Percentiles rank a stretch among this genome's conserved stretches.
Conservation (phyloP, 768 basidiomycete genomes). For the Boletus bicolor region DNA sequence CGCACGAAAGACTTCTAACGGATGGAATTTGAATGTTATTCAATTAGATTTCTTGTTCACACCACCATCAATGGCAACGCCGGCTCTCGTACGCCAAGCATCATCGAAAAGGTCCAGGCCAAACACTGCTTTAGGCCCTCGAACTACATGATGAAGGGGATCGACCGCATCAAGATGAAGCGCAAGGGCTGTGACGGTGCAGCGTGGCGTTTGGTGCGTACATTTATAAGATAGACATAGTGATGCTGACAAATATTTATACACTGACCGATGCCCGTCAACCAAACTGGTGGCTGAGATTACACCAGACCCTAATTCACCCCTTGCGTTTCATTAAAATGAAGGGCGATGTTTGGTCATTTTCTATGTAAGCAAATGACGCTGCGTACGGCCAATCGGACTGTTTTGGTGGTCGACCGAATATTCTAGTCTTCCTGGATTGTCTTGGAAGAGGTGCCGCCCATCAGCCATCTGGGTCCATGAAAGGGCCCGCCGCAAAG, state of each 20-base stretch:
- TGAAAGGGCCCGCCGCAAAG: constrained; percentile 11
- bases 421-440: constrained; percentile 13
- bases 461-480: constrained; percentile 10
- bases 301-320: constrained; percentile 21
- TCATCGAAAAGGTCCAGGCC: constrained; percentile 5
- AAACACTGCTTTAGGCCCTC: constrained; percentile 6
- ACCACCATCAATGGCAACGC: constrained; percentile 2
- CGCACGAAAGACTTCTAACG: constrained; percentile 5
- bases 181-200: constrained; percentile 13
- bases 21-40: constrained; percentile 17
- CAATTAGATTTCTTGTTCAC: neutral
- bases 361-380: constrained; percentile 5
- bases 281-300: constrained; percentile 18
- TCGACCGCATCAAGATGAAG: constrained; percentile 6
- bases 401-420: constrained; percentile 4
- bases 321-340: constrained; percentile 18
- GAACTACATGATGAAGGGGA: constrained; percentile 2
- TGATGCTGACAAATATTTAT: constrained; percentile 23
- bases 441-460: constrained; percentile 5
- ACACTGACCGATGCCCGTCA: constrained; percentile 11
- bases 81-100: neutral
- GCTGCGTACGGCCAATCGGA: constrained; percentile 8
- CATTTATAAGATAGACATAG: constrained; percentile 6
- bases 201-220: constrained; percentile 17
- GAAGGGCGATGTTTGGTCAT: constrained; percentile 7